These are phyloP conservation scores for Platanus orientalis DNA, from an alignment of 164 flowering plant species.

Conservation along the genomic window DNA sequence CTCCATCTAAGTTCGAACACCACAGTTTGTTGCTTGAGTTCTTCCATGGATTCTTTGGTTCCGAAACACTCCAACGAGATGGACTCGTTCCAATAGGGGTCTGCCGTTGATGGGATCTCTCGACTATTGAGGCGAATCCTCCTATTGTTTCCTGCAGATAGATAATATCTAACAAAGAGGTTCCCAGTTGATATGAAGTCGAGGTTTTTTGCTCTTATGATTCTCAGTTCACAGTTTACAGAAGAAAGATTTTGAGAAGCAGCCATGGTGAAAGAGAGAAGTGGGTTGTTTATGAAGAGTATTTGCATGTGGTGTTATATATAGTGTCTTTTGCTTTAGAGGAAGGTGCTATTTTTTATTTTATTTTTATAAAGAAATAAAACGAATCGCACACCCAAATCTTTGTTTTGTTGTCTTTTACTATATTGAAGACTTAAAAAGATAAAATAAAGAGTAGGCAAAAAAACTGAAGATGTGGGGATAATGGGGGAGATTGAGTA, in stretches of 20 bases:
- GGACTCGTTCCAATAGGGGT: constrained; percentile 40
- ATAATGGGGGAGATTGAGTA: no score
- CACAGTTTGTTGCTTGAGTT: constrained; percentile 31
- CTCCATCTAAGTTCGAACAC: constrained; percentile 50
- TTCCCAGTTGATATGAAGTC: constrained; percentile 16
- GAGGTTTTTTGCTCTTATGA: constrained; percentile 55
- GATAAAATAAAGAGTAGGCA: no score
- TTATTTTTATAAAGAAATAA: no score
- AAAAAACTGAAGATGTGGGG: no score
- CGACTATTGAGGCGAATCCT: constrained; percentile 38
- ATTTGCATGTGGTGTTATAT: no score
- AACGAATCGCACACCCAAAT: no score
- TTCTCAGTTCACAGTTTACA: constrained; percentile 4
- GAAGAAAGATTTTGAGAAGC: constrained; percentile 9
- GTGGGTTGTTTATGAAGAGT: no score
- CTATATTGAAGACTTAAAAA: no score
- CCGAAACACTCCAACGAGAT: constrained; percentile 54
- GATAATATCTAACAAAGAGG: constrained; percentile 57
- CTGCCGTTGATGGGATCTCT: constrained; percentile 34
- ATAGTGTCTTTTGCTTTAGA: no score
- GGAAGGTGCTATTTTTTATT: no score
- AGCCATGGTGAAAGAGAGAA: constrained; percentile 7
- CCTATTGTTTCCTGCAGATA: constrained; percentile 37
- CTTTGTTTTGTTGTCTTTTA: no score
- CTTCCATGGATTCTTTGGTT: constrained; percentile 23